phyloP scores from a whole-genome alignment of 2,329 filamentous ascomycete genomes.

The Septoria linicola region DNA sequence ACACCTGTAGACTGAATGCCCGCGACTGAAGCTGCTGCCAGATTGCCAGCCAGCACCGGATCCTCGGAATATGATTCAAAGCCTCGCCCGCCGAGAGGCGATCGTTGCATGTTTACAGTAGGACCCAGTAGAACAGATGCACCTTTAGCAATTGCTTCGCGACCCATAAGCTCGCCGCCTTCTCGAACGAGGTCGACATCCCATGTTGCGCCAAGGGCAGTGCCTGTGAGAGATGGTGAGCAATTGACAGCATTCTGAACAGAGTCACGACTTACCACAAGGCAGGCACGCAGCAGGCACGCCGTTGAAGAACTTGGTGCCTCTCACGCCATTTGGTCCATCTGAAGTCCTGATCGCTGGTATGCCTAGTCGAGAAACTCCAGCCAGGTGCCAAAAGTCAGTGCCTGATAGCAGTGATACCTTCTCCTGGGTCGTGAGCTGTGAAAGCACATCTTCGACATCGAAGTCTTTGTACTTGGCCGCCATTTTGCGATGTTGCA shows the following conservation, averaged over 20 bases:
- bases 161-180: slow-evolving; percentile 68
- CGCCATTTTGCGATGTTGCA: slow-evolving; percentile 4
- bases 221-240: slow-evolving; percentile 32
- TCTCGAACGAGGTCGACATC: slow-evolving; percentile 68
- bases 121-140: slow-evolving; percentile 72
- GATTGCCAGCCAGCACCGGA: slow-evolving; percentile 71
- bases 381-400: slow-evolving; percentile 69
- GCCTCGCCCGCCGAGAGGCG: slow-evolving; percentile 78
- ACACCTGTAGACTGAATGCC: slow-evolving; percentile 71
- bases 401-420: slow-evolving; percentile 39
- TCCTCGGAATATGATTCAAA: slow-evolving; percentile 88
- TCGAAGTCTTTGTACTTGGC: slow-evolving; percentile 31
- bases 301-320: slow-evolving; percentile 67
- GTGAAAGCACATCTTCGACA: slow-evolving; percentile 33
- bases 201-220: slow-evolving; percentile 77
- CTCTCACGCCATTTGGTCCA: slow-evolving; percentile 68
- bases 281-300: slow-evolving; percentile 69
- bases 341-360: slow-evolving; percentile 66
- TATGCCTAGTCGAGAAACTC: slow-evolving; percentile 59
- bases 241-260: neutral
- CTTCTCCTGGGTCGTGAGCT: slow-evolving; percentile 36
- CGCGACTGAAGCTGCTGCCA: slow-evolving; percentile 60
- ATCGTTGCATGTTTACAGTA: slow-evolving; percentile 78
- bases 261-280: slow-evolving; percentile 53
- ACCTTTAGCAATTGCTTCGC: slow-evolving; percentile 70